phyloP scores from a whole-genome alignment of 805 yeast genomes.

The Candida qinlingensis region DNA sequence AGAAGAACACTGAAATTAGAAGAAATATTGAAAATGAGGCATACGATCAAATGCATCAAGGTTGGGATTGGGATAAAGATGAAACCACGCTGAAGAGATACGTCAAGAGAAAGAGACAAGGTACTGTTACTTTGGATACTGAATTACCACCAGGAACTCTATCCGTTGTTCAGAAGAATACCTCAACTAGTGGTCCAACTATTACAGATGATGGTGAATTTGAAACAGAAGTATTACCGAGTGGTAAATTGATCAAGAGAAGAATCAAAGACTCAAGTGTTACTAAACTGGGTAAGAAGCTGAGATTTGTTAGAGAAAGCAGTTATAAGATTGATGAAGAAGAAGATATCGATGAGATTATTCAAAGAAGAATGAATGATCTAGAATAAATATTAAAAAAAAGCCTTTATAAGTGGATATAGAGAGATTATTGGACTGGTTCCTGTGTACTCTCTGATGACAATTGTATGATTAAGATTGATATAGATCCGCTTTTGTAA shows the following conservation, averaged over 20 bases:
- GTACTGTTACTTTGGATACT: slow-evolving; percentile 25
- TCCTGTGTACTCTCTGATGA: no score
- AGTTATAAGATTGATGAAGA: slow-evolving; percentile 19
- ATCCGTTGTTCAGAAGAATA: slow-evolving; percentile 27
- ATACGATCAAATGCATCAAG: slow-evolving; percentile 64
- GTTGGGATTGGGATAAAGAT: slow-evolving; percentile 67
- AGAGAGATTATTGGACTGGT: no score
- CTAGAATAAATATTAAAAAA: slow-evolving; percentile 20
- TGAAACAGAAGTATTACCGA: slow-evolving; percentile 60
- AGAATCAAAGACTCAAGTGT: slow-evolving; percentile 25
- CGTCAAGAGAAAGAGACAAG: slow-evolving; percentile 21
- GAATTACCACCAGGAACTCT: slow-evolving; percentile 50
- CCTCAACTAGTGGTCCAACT: slow-evolving; percentile 12
- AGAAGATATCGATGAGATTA: slow-evolving; percentile 49
- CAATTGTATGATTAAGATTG: no score
- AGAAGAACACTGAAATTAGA: slow-evolving; percentile 61
- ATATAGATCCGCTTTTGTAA: no score
- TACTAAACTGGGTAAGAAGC: slow-evolving; percentile 32
- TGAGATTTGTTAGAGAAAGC: slow-evolving; percentile 27
- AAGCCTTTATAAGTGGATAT: no score
- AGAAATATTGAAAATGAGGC: slow-evolving; percentile 69
- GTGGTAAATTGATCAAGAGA: slow-evolving; percentile 59
- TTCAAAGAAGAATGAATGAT: slow-evolving; percentile 41
- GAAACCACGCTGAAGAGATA: slow-evolving; percentile 26
- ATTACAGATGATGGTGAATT: slow-evolving; percentile 27